Conservation (phyloP, 23 red algal species). For the Agarophyton chilense region DNA sequence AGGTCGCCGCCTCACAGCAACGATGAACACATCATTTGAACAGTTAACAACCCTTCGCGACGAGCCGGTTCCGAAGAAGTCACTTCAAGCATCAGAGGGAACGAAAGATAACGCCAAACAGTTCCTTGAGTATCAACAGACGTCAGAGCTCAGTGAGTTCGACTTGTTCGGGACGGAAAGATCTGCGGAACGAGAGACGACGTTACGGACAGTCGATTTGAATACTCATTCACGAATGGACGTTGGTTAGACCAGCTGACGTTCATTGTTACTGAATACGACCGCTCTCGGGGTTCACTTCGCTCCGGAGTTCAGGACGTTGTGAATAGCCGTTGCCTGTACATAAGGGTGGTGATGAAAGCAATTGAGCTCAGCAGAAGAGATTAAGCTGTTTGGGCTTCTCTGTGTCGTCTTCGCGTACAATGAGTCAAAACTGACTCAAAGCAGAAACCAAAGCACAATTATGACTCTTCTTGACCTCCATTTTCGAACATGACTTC, state of each 20-base stretch:
- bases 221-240: background rate
- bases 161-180: background rate
- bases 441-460: background rate
- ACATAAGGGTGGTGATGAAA: no score
- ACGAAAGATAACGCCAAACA: background rate
- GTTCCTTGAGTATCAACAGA: background rate
- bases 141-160: background rate
- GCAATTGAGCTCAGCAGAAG: no score
- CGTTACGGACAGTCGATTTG: background rate
- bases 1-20: no score
- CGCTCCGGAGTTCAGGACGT: no score
- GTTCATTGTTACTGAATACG: no score
- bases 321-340: no score
- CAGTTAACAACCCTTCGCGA: background rate
- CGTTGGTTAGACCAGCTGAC: no score
- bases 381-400: no score
- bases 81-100: background rate
- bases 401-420: no score
- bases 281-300: no score
- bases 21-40: no score
- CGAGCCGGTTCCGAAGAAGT: background rate
- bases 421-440: background rate
- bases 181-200: background rate
- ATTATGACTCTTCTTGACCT: background rate
- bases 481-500: constrained; percentile 7